Conservation (phyloP, 805 yeast species). For the Ogataea paraovalis region DNA sequence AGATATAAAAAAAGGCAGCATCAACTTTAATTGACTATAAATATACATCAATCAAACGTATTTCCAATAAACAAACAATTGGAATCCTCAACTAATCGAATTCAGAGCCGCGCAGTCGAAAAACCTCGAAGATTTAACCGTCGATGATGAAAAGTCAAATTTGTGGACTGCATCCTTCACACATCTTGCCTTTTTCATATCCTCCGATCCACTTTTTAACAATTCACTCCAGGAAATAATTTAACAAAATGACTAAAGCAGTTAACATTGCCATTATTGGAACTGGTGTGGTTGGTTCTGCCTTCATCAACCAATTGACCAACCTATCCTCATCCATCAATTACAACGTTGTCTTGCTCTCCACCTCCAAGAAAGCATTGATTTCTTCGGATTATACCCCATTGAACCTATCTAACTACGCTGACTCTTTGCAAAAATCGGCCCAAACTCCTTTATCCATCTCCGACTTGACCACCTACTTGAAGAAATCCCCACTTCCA, state of each 20-base stretch:
- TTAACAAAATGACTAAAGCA: conserved; percentile 42
- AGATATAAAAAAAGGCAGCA: no score
- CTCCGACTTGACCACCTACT: conserved; percentile 55
- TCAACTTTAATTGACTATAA: no score
- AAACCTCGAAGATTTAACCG: no score
- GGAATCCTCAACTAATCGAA: no score
- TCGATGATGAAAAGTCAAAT: no score
- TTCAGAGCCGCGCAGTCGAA: no score
- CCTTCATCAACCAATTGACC: conserved; percentile 79
- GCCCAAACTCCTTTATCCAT: conserved; percentile 48
- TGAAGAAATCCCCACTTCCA: conserved; percentile 67
- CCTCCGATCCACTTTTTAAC: no score
- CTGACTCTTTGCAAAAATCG: conserved; percentile 41
- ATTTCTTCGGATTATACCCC: conserved; percentile 68
- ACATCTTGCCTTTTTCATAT: no score
- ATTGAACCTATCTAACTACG: conserved; percentile 60
- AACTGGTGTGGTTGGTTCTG: conserved; percentile 94
- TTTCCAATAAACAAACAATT: no score
- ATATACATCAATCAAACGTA: no score
- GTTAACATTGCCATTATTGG: conserved; percentile 74
- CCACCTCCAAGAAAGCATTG: conserved; percentile 69
- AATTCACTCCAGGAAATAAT: no score
- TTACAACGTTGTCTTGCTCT: conserved; percentile 76
- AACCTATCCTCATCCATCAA: conserved; percentile 53
- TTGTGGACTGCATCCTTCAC: no score